These are phyloP conservation scores for peach (Prunus persica) DNA, from an alignment of 306 rosid species.

Conservation along the genomic window DNA sequence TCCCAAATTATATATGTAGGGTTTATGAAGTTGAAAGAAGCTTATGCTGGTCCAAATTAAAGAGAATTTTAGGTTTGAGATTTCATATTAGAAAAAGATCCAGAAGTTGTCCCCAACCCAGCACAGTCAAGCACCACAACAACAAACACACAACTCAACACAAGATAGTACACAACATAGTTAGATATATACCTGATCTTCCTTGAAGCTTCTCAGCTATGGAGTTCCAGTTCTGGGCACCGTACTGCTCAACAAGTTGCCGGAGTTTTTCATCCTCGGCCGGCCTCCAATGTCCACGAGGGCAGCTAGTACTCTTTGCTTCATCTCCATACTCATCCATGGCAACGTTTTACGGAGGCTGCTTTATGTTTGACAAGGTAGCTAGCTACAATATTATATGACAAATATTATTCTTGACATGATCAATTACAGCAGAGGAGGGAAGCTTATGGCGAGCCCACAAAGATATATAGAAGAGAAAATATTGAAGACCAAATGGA, in stretches of 20 bases:
- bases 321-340: conserved; percentile 69
- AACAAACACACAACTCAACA: background rate
- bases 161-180: background rate
- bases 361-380: background rate
- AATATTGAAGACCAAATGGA: background rate
- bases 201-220: conserved; percentile 95
- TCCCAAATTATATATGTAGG: background rate
- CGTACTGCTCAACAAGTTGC: conserved; percentile 75
- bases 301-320: conserved; percentile 43
- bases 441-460: conserved; percentile 21
- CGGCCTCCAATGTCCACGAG: conserved; percentile 92
- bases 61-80: background rate
- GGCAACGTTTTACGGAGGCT: background rate
- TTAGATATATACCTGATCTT: conserved; percentile 68
- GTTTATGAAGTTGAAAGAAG: background rate
- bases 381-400: background rate
- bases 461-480: conserved; percentile 44
- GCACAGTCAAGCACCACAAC: background rate
- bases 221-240: conserved; percentile 95
- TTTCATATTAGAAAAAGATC: background rate
- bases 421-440: conserved; percentile 21
- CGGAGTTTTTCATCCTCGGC: conserved; percentile 87
- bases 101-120: background rate
- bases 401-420: conserved; percentile 27
- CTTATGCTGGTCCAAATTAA: background rate